phyloP scores from a whole-genome alignment of 2,329 filamentous ascomycete species.

The Capronia coronata region DNA sequence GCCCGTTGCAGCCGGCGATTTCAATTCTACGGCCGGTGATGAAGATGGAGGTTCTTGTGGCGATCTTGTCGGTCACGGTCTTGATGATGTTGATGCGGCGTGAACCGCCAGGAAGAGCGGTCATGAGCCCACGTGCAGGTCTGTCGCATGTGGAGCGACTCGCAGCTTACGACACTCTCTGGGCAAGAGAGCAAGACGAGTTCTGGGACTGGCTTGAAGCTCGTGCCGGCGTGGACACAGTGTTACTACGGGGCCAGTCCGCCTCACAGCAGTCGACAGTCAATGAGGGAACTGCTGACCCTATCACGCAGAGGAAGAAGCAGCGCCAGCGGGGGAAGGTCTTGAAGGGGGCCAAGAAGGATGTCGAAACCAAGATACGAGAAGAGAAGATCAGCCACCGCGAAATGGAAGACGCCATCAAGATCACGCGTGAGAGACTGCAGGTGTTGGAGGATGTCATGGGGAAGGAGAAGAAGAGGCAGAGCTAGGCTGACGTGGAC shows the following conservation, averaged over 20 bases:
- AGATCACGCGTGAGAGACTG: slow-evolving; percentile 79
- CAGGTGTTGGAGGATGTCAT: slow-evolving; percentile 68
- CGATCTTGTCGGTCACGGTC: slow-evolving; percentile 66
- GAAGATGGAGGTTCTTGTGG: slow-evolving; percentile 69
- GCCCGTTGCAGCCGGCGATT: slow-evolving; percentile 61
- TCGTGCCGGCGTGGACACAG: slow-evolving; percentile 64
- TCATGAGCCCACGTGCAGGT: slow-evolving; percentile 29
- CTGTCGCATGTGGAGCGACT: slow-evolving; percentile 57
- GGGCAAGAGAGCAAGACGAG: slow-evolving; percentile 78
- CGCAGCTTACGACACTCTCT: slow-evolving; percentile 87
- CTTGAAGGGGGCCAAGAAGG: slow-evolving; percentile 33
- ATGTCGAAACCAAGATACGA: slow-evolving; percentile 52
- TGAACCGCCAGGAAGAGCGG: slow-evolving; percentile 29
- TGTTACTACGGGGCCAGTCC: slow-evolving; percentile 34
- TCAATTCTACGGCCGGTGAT: slow-evolving; percentile 66
- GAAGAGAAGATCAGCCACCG: slow-evolving; percentile 65
- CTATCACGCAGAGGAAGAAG: slow-evolving; percentile 23
- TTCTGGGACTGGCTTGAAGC: slow-evolving; percentile 93
- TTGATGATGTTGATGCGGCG: slow-evolving; percentile 68
- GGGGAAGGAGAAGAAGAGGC: slow-evolving; percentile 37
- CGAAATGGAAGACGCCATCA: slow-evolving; percentile 73
- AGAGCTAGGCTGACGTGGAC: background rate
- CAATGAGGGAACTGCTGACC: slow-evolving; percentile 18
- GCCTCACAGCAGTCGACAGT: background rate
- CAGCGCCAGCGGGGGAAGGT: slow-evolving; percentile 29